Percentiles rank a stretch among this genome's conserved stretches.
These are phyloP conservation scores for Pilobolus umbonatus DNA, from an alignment of 192 early-diverging fungal genomes.

Conservation along the genomic window DNA sequence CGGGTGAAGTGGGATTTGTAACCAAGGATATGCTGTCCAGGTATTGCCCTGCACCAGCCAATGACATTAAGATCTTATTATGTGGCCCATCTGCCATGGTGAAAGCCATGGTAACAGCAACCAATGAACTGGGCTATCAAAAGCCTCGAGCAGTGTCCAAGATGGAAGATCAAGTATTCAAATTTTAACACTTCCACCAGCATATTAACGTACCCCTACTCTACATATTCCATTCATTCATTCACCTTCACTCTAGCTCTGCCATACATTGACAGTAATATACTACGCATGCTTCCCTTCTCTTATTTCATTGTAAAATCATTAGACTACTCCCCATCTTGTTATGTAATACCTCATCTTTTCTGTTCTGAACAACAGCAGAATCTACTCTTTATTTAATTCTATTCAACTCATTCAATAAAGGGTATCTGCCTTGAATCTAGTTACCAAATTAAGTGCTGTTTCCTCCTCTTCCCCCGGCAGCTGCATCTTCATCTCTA, in stretches of 20 bases:
- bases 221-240: no score
- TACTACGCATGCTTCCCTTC: no score
- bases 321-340: no score
- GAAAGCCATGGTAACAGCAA: constrained; percentile 43
- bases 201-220: no score
- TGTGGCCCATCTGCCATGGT: constrained; percentile 81
- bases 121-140: constrained; percentile 22
- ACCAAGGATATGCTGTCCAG: constrained; percentile 77
- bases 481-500: not conserved
- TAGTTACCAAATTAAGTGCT: constrained; percentile 1
- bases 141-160: constrained; percentile 19
- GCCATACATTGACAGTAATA: no score
- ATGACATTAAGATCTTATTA: constrained; percentile 80
- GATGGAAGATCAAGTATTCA: constrained; percentile 23
- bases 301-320: no score
- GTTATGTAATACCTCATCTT: no score
- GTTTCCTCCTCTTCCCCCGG: not conserved
- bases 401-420: not conserved
- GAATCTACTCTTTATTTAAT: not conserved
- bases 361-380: not conserved
- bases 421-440: constrained; percentile 7
- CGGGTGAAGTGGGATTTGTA: constrained; percentile 81
- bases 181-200: no score
- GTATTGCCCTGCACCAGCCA: constrained; percentile 64
- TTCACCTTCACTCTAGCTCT: no score